Evolutionary conservation across 164 flowering plant species (phyloP), one percentile per base, ranked within the genome.

Genomic region (Vitis rupestris): DNA sequence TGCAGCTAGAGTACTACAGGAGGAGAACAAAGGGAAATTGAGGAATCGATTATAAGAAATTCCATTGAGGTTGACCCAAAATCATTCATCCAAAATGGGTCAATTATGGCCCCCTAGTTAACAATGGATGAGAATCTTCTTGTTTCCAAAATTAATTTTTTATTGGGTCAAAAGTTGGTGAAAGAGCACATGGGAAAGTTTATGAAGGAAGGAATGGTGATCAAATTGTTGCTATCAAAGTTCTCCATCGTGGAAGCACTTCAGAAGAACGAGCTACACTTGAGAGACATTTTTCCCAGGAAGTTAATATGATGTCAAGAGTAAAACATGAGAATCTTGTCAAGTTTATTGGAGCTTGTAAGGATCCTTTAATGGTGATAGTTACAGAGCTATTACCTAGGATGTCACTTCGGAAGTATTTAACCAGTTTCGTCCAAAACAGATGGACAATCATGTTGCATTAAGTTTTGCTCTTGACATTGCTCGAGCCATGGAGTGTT

Each of bases 311-410:
- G 97, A 92, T 94, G 98, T 82, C 93, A 50, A 85, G 87, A 78
- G 98, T 94, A 1, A 87, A 86, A 73, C 98, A 94, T 73, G 88
- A 84, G 29, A 94, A 94, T 75, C 94, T 94, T 68, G 98, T 92
- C 17, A 90, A 87, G 98, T 94, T 94, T 72, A 86, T 92, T 80
- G 98, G 98, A 75, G 98, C 97, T 69, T 94, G 96, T 63, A 94
- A 92, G 74, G 94, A 90, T 66, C 98, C 94, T 49, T 71, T 87
- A 17, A 93, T 93, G 97, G 97, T 89, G 78, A 89, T 94, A 68
- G 93, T 87, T 47, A 86, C 96, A 12, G 98, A 94, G 75, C 80
- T 92, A 11, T 81, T 94, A 70, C 98, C 93, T 0, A 97, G 97
- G 75, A 90, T 91, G 93, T 91, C 98, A 10, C 87, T 94, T 13